Evolutionary conservation across 805 yeast species (phyloP), one percentile per base, ranked within the genome.

Genomic region (Wickerhamiella bombiphila): DNA sequence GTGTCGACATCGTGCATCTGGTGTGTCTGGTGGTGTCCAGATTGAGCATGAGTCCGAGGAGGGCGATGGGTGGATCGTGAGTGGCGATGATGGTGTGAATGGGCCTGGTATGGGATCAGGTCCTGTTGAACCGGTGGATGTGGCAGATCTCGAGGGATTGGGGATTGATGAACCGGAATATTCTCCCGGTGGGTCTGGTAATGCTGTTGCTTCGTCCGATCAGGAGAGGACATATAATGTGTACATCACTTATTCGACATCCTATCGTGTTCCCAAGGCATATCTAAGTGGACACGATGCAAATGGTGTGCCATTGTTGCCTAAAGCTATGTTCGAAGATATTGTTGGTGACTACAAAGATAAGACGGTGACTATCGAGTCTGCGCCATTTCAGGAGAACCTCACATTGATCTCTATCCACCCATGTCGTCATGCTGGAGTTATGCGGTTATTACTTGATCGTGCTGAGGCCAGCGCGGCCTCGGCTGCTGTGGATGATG

Each of bases 331-430:
- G 97, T 85, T 86, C 60, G 93, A 88, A 54, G 98, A 91, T 57
- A 83, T 91, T 33, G 72, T 86, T 2, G 70, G 78, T 28, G 98
- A 91, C 55, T 91, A 91, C 58, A 74, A 88, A 52, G 83, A 88
- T 51, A 91, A 91, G 59, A 91, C 98, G 1, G 98, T 88, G 16
- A 91, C 98, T 0, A 88, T 91, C 42, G 98, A 91, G 58, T 74
- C 72, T 45, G 76, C 94, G 4, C 97, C 98, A 9, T 85, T 85
- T 49, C 67, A 76, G 37, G 72, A 70, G 34, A 73, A 76, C 52
- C 69, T 80, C 34, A 79, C 91, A 0, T 59, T 68, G 38, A 85
- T 91, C 5, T 81, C 94, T 5, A 88, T 91, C 36, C 98, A 91
- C 55, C 98, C 98, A 1, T 91, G 98, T 56, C 76, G 78, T 47